Base-by-base conservation (phyloP, 768 basidiomycete genomes). In the Pulveroboletus sp. region DNA sequence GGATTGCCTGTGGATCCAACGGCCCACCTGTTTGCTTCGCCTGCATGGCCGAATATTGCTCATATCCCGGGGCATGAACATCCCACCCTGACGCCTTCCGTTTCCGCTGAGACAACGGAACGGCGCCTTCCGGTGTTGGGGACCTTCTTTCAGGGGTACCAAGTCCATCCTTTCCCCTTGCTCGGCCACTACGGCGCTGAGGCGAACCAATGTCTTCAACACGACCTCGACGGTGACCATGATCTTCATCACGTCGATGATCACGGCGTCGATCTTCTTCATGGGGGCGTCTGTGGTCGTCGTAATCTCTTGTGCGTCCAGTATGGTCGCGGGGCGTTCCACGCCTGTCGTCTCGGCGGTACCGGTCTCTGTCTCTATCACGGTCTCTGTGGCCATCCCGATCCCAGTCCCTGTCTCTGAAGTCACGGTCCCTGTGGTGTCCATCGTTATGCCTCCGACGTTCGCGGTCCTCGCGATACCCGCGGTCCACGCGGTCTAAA, bases 21-120 rank as follows among this genome's bases (percentile, higher is more conserved):
- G 33, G 42, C 76, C 44, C 57, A 92, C 95, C 96, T 38, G 94
- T 97, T 72, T 93, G 88, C 70, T 99, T 99, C n/a, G 96, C 96
- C 66, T 97, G 93, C 76, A 93, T 79, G 14, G 95, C 93, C 5
- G 86, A 86, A 60, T 96, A 91, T 58, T 89, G 89, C 63, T 98
- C 95, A 57, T 96, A 98, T 5, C 93, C 93, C 4, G 90, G 88
- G 15, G 94, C 91, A 68, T 93, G 88, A 18, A 96, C 86, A 69
- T 99, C 93, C 96, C 96, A 99, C 0, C 90, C 89, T 39, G 91
- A 93, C 6, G 91, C 88, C 60, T 89, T 90, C 27, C 93, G 76
- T 65, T 86, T 87, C 55, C 93, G 76, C 64, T 97, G 91, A 8
- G 87, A 86, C 55, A 99, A 70, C 0, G 90, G 84, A 37, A 83